Base-by-base conservation (phyloP, 192 early-diverging fungal species). In the Backusella australiensis region DNA sequence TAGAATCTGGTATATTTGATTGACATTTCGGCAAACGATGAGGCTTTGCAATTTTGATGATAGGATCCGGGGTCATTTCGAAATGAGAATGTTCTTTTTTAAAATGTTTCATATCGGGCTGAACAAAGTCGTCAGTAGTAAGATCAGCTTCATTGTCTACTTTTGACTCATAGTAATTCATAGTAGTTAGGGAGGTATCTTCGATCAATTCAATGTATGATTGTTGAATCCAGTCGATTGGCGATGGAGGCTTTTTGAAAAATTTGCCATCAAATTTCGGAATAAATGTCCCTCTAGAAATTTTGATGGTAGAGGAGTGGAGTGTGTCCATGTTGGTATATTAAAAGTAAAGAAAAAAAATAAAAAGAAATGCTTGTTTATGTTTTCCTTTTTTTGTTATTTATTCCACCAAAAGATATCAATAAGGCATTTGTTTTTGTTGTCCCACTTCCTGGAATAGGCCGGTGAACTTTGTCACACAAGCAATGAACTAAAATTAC, bases 161-260 rank as follows among this genome's bases (percentile, higher is more conserved):
- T 69, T 63, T 63, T 14, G 68, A 69, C 9, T 69, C 68, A 8
- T 69, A 69, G 9, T 69, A 69, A 23, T 39, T 35, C 34, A 35
- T 69, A n/a, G 68, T 69, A 5, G 34, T 38, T 35, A 23, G 12
- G 3, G 68, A 69, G 36, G 38, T 38, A 69, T 69, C 68, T 23
- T 69, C 35, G 21, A 69, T 69, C 36, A 69, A 39, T 69, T 69
- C 34, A 35, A 69, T 69, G 21, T 69, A 69, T 21, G 68, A 39
- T 38, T 69, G 68, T 3, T 69, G 68, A 23, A 69, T 38, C 68
- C 68, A 69, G 36, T 69, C 68, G 9, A 23, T 69, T 35, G 68
- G n/a, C 1, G 34, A 36, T 41, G 68, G 35, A 12, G 68, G 68
- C 21, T 69, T 35, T 39, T 39, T 41, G 11, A 63, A 63, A 63